Evolutionary conservation across 2,329 filamentous ascomycete genomes (phyloP), one percentile per base, ranked within the genome.

Genomic region (Canariomyces notabilis): DNA sequence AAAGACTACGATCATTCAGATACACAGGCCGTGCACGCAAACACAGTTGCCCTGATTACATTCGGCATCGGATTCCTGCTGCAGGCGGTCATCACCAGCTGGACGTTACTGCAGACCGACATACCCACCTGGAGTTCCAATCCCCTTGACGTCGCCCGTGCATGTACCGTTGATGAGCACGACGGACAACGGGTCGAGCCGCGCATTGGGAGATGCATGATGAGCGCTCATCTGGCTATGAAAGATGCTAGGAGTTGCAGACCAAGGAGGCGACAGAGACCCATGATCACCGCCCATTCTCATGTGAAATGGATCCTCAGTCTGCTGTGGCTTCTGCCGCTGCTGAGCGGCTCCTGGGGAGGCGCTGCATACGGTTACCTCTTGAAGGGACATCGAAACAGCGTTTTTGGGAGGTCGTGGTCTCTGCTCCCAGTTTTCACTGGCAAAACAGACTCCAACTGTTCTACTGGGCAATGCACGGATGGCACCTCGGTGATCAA

Each of bases 61-160:
- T 49, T 63, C 8, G 61, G 59, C 15, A 18, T 50, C 18, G 57
- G 60, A n/a, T 49, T 64, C 12, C 20, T 62, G 14, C 46, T 57
- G 4, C 60, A 62, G 37, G 59, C 61, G 26, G 29, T 43, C 19
- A 46, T 64, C 14, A 53, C 60, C 2, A 60, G 52, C 5, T 64
- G 60, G 59, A 56, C 57, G 8, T 31, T 61, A 6, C 31, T 44
- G 12, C 39, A 46, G n/a, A 60, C 57, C 3, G 31, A 51, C 23
- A 55, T 64, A 3, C 56, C 57, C 2, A 61, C 56, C 4, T 64
- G 60, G 61, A 58, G 55, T 40, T 60, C 60, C 5, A 63, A 63
- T 43, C 61, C 61, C n/a, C 53, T 64, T 16, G 54, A 60, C 31
- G 59, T 60, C 4, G 57, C 54, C 5, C 48, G 49, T 9, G 54